These are phyloP conservation scores for Glycine soja DNA, from an alignment of 306 rosid genomes.

Conservation along the genomic window DNA sequence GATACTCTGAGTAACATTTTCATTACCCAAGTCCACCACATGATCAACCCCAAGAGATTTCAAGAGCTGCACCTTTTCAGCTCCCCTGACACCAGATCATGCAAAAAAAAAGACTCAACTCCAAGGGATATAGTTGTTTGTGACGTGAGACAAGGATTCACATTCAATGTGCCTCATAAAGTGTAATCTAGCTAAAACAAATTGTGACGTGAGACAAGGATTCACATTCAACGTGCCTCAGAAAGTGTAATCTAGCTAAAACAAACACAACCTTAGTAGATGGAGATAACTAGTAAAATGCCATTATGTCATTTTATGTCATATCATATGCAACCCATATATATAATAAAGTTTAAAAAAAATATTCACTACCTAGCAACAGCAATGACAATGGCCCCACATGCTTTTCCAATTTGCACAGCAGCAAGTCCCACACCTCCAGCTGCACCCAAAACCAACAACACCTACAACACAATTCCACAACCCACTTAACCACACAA, in stretches of 20 bases:
- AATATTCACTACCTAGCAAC: slow-evolving; percentile 77
- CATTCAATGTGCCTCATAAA: too few relatives aligned
- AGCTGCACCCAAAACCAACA: slow-evolving; percentile 94
- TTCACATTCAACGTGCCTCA: too few relatives aligned
- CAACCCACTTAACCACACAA: slow-evolving; percentile 16
- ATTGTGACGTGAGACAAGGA: background rate
- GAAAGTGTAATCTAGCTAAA: too few relatives aligned
- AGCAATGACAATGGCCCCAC: slow-evolving; percentile 89
- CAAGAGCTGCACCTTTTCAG: slow-evolving; percentile 80
- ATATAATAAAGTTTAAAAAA: background rate
- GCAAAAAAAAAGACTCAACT: slow-evolving; percentile 28
- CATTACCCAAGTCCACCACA: slow-evolving; percentile 75
- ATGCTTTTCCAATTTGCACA: slow-evolving; percentile 87
- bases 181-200: background rate
- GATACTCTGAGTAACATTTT: slow-evolving; percentile 73
- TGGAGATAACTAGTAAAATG: background rate
- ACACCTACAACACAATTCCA: slow-evolving; percentile 60
- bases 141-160: too few relatives aligned
- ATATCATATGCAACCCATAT: background rate
- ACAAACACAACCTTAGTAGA: background rate
- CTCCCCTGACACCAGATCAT: slow-evolving; percentile 66
- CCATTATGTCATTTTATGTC: background rate
- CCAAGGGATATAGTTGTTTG: background rate
- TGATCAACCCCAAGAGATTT: slow-evolving; percentile 82
- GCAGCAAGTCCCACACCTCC: slow-evolving; percentile 98